Conservation (phyloP, 140 eudicot species). For the Anethum foeniculum region DNA sequence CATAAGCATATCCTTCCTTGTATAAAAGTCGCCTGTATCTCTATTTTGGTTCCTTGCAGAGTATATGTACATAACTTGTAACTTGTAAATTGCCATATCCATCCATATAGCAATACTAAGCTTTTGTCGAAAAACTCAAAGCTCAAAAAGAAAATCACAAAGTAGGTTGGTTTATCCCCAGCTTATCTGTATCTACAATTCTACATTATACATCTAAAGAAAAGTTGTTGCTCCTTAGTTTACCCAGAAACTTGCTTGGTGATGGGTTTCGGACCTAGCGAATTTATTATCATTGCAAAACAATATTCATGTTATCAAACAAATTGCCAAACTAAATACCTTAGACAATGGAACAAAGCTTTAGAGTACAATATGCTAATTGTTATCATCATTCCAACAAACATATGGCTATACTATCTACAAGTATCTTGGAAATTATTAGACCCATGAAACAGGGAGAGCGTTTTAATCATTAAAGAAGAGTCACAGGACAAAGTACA, state of each 20-base stretch:
- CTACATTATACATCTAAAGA: background rate
- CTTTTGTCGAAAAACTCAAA: background rate
- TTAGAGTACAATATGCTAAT: background rate
- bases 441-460: background rate
- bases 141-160: background rate
- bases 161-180: background rate
- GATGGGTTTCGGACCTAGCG: background rate
- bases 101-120: background rate
- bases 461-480: background rate
- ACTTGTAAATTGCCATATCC: background rate
- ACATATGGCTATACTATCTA: background rate
- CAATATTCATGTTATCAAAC: background rate
- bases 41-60: background rate
- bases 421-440: background rate
- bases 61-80: conserved; percentile 5
- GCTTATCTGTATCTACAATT: background rate
- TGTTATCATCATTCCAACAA: background rate
- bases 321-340: background rate
- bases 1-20: background rate
- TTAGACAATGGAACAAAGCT: background rate
- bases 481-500: background rate
- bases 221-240: background rate
- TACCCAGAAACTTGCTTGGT: background rate
- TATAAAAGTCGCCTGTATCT: background rate
- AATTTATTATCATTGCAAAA: background rate